phyloP scores from a whole-genome alignment of 228 moss, liverwort and hornwort genomes.

The Sphagnum magellanicum region DNA sequence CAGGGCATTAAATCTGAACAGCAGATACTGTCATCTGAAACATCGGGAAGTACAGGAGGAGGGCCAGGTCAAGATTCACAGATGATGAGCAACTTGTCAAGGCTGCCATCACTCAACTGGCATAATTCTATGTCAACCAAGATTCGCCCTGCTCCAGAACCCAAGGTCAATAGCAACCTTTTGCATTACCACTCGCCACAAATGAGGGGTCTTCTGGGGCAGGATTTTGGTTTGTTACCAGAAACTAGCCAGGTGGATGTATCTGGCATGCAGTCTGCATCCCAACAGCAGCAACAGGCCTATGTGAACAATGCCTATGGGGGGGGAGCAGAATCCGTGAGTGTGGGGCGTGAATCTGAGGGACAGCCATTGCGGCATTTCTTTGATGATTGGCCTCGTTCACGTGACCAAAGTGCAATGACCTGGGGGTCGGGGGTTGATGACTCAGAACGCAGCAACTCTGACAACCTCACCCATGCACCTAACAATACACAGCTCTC shows the following conservation, averaged over 20 bases:
- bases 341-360: conserved; percentile 89
- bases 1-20: conserved; percentile 90
- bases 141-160: conserved; percentile 73
- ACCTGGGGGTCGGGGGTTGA: conserved; percentile 96
- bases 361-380: conserved; percentile 94
- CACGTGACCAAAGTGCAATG: conserved; percentile 72
- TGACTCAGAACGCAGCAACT: conserved; percentile 82
- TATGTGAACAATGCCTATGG: conserved; percentile 73
- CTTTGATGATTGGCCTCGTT: conserved; percentile 98
- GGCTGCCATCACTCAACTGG: conserved; percentile 81
- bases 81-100: conserved; percentile 76
- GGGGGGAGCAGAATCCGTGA: conserved; percentile 62
- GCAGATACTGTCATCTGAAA: conserved; percentile 92
- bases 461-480: conserved; percentile 22
- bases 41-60: conserved; percentile 84
- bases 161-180: conserved; percentile 68
- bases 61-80: conserved; percentile 84
- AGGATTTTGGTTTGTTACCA: conserved; percentile 89
- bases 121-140: conserved; percentile 66
- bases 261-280: conserved; percentile 45
- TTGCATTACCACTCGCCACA: conserved; percentile 66
- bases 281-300: conserved; percentile 77
- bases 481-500: conserved; percentile 97
- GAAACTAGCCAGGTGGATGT: conserved; percentile 76
- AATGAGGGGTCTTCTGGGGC: conserved; percentile 81